Percentiles rank a stretch among this genome's conserved stretches.
phyloP scores from a whole-genome alignment of 2,329 filamentous ascomycete genomes.

The Pseudogymnoascus sp. region DNA sequence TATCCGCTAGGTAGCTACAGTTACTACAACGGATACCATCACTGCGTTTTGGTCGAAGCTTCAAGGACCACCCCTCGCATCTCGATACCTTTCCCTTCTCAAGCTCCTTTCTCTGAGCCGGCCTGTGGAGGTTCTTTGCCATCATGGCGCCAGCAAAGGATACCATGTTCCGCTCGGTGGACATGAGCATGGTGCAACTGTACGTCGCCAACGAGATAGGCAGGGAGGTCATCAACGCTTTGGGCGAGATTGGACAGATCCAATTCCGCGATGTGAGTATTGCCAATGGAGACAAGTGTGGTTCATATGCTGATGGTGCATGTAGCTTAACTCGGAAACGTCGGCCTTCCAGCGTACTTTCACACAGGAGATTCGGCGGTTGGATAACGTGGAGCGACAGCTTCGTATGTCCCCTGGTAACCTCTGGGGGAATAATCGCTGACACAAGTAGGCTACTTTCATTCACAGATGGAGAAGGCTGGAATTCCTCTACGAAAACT shows the following conservation, averaged over 20 bases:
- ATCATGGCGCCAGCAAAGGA: slow-evolving; percentile 66
- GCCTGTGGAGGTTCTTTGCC: slow-evolving; percentile 11
- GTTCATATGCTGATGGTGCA: slow-evolving; percentile 21
- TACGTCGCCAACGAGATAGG: slow-evolving; percentile 99
- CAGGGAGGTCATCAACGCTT: slow-evolving; percentile 89
- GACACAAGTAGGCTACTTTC: slow-evolving; percentile 69
- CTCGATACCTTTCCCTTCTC: slow-evolving; percentile 3
- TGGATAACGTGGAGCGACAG: slow-evolving; percentile 97
- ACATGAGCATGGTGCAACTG: slow-evolving; percentile 99
- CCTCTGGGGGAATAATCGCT: slow-evolving; percentile 11
- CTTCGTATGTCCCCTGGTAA: slow-evolving; percentile 60
- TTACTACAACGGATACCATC: slow-evolving; percentile 11
- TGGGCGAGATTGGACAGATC: slow-evolving; percentile 92
- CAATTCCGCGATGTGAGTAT: slow-evolving; percentile 85
- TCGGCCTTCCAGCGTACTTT: slow-evolving; percentile 96
- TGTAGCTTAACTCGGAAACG: slow-evolving; percentile 82
- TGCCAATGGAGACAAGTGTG: slow-evolving; percentile 15
- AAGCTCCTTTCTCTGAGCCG: slow-evolving; percentile 5
- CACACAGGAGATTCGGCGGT: slow-evolving; percentile 91
- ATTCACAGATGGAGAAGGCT: slow-evolving; percentile 90
- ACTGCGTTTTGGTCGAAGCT: not conserved
- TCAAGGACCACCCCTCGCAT: not conserved
- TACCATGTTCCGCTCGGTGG: slow-evolving; percentile 98
- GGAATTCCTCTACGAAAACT: slow-evolving; percentile 80
- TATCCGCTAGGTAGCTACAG: slow-evolving; percentile 12